Base-by-base conservation (phyloP, 805 yeast species). In the Teunomyces cretensis region DNA sequence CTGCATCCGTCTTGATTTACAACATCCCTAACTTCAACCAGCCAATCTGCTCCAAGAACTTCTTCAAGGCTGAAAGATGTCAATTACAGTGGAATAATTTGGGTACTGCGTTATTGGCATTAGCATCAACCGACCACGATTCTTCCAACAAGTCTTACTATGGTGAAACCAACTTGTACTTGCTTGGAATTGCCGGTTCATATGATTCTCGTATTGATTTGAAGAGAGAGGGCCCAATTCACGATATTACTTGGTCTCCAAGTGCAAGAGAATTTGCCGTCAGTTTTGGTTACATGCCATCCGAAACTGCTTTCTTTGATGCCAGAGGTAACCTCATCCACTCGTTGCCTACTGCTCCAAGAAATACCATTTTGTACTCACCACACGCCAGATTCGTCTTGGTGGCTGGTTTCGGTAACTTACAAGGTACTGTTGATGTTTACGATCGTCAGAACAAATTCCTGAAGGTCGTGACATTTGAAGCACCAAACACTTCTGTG, bases 201-300 rank as follows among this genome's bases (percentile, higher is more conserved):
- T 91, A 88, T 58, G 96, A 92, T 60, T 86, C 90, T 44, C 79
- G 96, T 60, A 91, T 94, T 57, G 78, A 83, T 46, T 80, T 94
- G 57, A 89, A 88, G 51, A 84, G 88, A 57, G 96, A 90, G 60
- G 98, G 98, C 27, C 98, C 99, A 37, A 90, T 94, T 55, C 97
- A 94, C 70, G 99, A 94, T 66, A 88, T 92, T 50, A 84, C 94
- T 16, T 94, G 99, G 99, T 86, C 96, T 19, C 97, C 98, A 47
- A 82, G 90, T 42, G 88, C 96, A 14, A 80, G 96, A 55, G 98
- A 94, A 70, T 95, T 94, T 73, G 98, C 97, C 49, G 99, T 94
- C 36, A 89, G 88, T 45, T 91, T 91, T 62, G 99, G 99, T 27
- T 91, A 81, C 70, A 94, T 94, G 98, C 99, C 99, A 2, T 88